A percentile compares a stretch with the other conserved stretches of the same genome.
These are phyloP conservation scores for Boechera stricta DNA, from an alignment of 345 rosid species.

Conservation along the genomic window DNA sequence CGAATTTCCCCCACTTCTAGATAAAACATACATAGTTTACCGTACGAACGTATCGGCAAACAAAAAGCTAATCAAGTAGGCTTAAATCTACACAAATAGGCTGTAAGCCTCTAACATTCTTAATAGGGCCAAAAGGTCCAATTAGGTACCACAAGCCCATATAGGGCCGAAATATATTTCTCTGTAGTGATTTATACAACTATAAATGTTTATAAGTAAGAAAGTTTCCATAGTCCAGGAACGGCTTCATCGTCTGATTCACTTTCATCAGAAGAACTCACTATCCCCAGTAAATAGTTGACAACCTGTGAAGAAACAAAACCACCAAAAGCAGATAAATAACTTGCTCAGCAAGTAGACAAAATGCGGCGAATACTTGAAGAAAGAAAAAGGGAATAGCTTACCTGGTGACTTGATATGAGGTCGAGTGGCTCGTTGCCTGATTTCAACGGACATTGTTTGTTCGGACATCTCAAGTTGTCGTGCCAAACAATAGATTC, in stretches of 20 bases:
- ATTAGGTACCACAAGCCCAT: no score
- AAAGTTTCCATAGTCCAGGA: slow-evolving; percentile 36
- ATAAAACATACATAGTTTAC: no score
- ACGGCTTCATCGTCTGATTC: slow-evolving; percentile 30
- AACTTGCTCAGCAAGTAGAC: background rate
- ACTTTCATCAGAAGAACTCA: slow-evolving; percentile 35
- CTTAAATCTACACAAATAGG: no score
- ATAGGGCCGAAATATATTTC: no score
- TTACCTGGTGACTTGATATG: slow-evolving; percentile 31
- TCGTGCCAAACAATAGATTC: slow-evolving; percentile 39
- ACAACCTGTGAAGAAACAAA: slow-evolving; percentile 27
- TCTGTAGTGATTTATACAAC: no score
- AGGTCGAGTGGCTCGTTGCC: slow-evolving; percentile 27
- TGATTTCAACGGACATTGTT: slow-evolving; percentile 36
- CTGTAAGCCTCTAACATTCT: no score
- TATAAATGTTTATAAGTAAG: background rate
- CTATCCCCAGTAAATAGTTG: slow-evolving; percentile 27
- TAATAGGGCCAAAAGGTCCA: no score
- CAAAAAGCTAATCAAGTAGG: no score
- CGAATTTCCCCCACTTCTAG: no score
- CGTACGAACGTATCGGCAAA: no score
- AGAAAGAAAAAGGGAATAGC: background rate
- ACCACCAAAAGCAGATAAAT: slow-evolving; percentile 13
- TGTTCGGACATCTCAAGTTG: slow-evolving; percentile 37
- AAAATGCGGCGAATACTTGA: background rate